Conservation (phyloP, 805 yeast species). For the Metschnikowia arizonensis region DNA sequence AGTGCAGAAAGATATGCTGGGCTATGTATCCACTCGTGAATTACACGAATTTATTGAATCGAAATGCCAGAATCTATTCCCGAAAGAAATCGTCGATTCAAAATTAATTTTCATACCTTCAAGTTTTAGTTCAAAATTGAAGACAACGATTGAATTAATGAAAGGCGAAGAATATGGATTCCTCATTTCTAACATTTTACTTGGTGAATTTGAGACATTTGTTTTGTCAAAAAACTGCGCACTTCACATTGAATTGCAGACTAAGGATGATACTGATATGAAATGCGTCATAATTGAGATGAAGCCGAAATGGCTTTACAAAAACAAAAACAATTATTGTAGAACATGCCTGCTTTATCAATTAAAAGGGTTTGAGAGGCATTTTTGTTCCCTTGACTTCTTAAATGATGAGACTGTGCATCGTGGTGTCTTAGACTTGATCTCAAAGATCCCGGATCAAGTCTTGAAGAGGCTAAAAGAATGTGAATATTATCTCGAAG, state of each 20-base stretch:
- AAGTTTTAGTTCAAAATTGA: slow-evolving; percentile 28
- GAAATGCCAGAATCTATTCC: slow-evolving; percentile 30
- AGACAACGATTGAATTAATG: slow-evolving; percentile 24
- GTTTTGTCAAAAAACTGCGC: slow-evolving; percentile 35
- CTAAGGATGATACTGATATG: background rate
- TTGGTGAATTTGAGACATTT: slow-evolving; percentile 27
- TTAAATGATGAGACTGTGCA: slow-evolving; percentile 6
- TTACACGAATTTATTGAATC: slow-evolving; percentile 38
- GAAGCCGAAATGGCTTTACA: slow-evolving; percentile 21
- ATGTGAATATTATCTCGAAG: background rate
- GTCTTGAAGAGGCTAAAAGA: slow-evolving; percentile 4
- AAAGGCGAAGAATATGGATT: slow-evolving; percentile 44
- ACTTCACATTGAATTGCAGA: slow-evolving; percentile 20
- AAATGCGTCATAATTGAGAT: slow-evolving; percentile 13
- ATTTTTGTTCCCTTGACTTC: slow-evolving; percentile 18
- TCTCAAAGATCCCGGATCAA: slow-evolving; percentile 9
- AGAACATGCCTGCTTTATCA: slow-evolving; percentile 18
- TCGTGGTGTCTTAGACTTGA: slow-evolving; percentile 13
- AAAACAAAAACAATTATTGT: slow-evolving; percentile 14
- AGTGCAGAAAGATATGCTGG: slow-evolving; percentile 31
- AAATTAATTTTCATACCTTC: slow-evolving; percentile 29
- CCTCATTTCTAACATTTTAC: slow-evolving; percentile 40
- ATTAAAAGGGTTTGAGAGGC: slow-evolving; percentile 12
- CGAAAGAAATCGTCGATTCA: slow-evolving; percentile 29
- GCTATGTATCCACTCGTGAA: slow-evolving; percentile 37